phyloP scores from a whole-genome alignment of 73 alveolate species.

The Paramecium octaurelia region DNA sequence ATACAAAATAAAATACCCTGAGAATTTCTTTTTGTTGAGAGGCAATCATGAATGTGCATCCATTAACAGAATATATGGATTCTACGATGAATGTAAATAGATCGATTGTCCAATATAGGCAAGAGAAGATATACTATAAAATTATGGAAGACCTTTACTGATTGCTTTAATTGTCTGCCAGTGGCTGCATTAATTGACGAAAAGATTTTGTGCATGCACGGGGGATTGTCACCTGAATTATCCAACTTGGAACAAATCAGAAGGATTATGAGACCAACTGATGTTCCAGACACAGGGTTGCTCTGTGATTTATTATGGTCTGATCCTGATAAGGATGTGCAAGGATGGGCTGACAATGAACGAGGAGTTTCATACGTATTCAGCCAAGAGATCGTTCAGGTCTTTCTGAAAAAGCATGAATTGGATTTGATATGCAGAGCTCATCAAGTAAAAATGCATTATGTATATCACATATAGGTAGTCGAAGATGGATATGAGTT shows the following conservation, averaged over 20 bases:
- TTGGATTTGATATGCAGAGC: constrained; percentile 96
- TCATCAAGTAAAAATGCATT: constrained; percentile 72
- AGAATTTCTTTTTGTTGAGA: constrained; percentile 96
- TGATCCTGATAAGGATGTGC: constrained; percentile 96
- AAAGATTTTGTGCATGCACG: constrained; percentile 98
- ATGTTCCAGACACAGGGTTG: constrained; percentile 99
- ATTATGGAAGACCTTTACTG: constrained; percentile 99
- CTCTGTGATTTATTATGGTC: constrained; percentile 98
- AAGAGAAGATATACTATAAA: constrained; percentile 93
- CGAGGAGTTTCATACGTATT: constrained; percentile 95
- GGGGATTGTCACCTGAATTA: constrained; percentile 98
- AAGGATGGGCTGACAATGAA: constrained; percentile 96
- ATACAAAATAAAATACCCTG: constrained; percentile 96
- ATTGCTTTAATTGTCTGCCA: constrained; percentile 98
- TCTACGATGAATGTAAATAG: constrained; percentile 96
- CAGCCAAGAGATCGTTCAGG: constrained; percentile 85
- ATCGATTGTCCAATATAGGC: constrained; percentile 7
- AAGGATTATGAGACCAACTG: constrained; percentile 98
- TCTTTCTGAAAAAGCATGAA: constrained; percentile 88
- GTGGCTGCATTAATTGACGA: constrained; percentile 98
- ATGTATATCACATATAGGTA: neutral
- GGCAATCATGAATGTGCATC: constrained; percentile 99
- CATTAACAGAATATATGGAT: constrained; percentile 97
- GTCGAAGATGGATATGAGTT: constrained; percentile 99
- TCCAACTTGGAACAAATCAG: constrained; percentile 88